These are phyloP conservation scores for Verticillium nubilum DNA, from an alignment of 2,329 filamentous ascomycete species.

Conservation along the genomic window DNA sequence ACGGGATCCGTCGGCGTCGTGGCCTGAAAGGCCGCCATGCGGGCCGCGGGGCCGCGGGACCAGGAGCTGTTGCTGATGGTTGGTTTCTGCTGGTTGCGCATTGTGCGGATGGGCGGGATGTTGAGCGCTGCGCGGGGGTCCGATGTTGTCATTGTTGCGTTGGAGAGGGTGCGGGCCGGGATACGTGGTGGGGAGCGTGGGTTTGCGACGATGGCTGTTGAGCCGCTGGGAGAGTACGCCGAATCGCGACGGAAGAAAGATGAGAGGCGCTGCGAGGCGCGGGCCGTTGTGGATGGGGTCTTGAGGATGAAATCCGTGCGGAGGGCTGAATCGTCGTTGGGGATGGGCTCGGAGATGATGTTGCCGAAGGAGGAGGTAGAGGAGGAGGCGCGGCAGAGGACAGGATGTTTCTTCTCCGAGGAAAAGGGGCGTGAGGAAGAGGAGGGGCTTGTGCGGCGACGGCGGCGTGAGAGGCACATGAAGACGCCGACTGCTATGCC, in stretches of 20 bases:
- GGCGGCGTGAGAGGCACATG: slow-evolving; percentile 29
- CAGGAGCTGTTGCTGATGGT: slow-evolving; percentile 14
- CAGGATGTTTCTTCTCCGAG: neutral
- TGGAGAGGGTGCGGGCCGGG: slow-evolving; percentile 1
- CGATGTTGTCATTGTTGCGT: slow-evolving; percentile 1
- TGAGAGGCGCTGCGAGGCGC: slow-evolving; percentile 7
- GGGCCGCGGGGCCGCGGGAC: slow-evolving; percentile 15
- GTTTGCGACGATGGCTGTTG: slow-evolving; percentile 10
- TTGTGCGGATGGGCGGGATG: slow-evolving; percentile 30
- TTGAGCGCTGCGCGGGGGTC: slow-evolving; percentile 13
- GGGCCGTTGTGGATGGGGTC: slow-evolving; percentile 11
- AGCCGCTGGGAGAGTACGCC: neutral
- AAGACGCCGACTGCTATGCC: slow-evolving; percentile 32
- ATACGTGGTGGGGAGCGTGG: neutral
- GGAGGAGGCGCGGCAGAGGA: slow-evolving; percentile 14
- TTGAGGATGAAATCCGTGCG: slow-evolving; percentile 50
- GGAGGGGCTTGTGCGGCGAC: slow-evolving; percentile 20
- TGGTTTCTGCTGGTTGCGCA: slow-evolving; percentile 16
- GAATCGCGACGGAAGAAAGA: neutral
- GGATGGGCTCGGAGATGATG: slow-evolving; percentile 53
- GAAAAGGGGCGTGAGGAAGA: slow-evolving; percentile 14
- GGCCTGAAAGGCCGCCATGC: slow-evolving; percentile 3
- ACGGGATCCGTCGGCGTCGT: slow-evolving; percentile 6
- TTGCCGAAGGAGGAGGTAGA: slow-evolving; percentile 38
- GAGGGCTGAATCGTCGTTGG: slow-evolving; percentile 32